Evolutionary conservation across 176 grass and related monocot species (phyloP).

Genomic region (Saccharum spontaneum): DNA sequence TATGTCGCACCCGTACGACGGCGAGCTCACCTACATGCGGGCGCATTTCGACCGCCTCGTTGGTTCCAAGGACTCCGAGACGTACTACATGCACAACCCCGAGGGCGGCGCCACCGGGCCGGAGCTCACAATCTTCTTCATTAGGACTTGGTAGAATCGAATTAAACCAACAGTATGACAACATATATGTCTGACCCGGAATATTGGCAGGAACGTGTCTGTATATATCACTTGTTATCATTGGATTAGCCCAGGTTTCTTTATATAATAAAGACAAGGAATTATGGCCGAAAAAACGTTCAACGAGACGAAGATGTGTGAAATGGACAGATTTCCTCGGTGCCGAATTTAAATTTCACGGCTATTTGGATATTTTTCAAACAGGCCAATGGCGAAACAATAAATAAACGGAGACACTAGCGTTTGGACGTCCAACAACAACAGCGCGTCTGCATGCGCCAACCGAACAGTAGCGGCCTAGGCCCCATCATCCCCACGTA

Average conservation of each 20-base stretch:
- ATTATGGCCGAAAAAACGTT: not conserved
- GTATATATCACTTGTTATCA: no score
- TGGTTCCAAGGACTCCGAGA: conserved; percentile 86
- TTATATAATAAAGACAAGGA: no score
- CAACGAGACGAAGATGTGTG: no score
- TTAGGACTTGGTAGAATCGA: conserved; percentile 48
- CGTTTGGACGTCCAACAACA: no score
- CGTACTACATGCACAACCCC: conserved; percentile 91
- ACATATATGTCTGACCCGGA: no score
- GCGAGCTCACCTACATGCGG: conserved; percentile 90
- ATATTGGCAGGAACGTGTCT: no score
- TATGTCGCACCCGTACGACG: conserved; percentile 57
- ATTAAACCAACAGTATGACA: not conserved
- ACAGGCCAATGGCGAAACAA: not conserved
- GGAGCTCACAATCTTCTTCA: conserved; percentile 88
- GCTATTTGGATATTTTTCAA: not conserved
- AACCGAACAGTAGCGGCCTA: no score
- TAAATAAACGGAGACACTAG: no score
- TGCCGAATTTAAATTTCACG: no score
- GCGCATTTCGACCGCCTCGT: conserved; percentile 74
- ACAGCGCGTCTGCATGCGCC: no score
- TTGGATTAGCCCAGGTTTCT: no score
- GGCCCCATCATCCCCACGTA: no score
- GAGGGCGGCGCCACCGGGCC: conserved; percentile 53
- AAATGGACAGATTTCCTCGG: not conserved